Base-by-base conservation (phyloP, 164 flowering plant species). In the Dillenia suffruticosa region DNA sequence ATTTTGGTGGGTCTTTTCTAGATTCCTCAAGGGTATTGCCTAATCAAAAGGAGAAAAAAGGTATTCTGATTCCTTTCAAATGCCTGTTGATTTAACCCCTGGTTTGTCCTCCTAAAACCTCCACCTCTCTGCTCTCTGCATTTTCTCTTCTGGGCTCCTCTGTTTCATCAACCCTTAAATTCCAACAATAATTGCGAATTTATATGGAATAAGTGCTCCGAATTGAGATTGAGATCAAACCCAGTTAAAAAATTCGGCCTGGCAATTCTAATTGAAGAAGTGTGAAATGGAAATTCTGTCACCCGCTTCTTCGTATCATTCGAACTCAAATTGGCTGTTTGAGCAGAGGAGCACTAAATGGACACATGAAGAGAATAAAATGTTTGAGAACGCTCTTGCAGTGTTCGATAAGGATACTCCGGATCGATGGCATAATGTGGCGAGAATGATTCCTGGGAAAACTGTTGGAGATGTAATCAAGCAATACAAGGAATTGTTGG, bases 351-450 rank as follows among this genome's bases (percentile, higher is more conserved):
- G 62, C 64, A 64, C 78, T 2, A 73, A 49, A 44, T 86, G 92
- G 92, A 86, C 84, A 2, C 68, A 69, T 0, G 84, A 76, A 12
- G 92, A 86, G 77, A 84, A 86, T 83, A 86, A 84, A 61, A 56
- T 68, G 61, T 86, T 86, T 57, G 92, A 86, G 63, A 77, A 82
- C 50, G 85, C 87, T 1, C 76, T 86, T 6, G 92, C 92, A 0
- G 59, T 75, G 6, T 69, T 68, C 69, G 92, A 82, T 47, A 76
- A 77, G 59, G 81, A 84, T 11, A 71, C 84, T 14, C 89, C 87
- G 5, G 87, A 86, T 54, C 63, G 87, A 44, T 86, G 89, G 89
- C 77, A 72, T 9, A 79, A 68, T 58, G 87, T 86, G 45, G 92
- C 92, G 2, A 79, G 74, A 0, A 74, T 77, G 87, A 76, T 86